Base-by-base conservation (phyloP, 495 filamentous ascomycete genomes). In the Penicillium odoratum region DNA sequence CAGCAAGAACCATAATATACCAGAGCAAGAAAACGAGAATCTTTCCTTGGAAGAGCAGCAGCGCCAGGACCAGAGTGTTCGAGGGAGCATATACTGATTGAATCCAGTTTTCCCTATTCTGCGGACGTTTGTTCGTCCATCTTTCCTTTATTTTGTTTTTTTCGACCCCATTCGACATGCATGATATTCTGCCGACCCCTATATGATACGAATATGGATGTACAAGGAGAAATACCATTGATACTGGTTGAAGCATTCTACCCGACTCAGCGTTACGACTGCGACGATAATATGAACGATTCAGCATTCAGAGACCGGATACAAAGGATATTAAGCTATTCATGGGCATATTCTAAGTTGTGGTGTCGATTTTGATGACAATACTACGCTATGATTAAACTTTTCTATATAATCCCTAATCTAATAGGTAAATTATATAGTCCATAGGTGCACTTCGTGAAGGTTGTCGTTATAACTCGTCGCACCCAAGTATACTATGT, bases 31-130 rank as follows among this genome's bases (percentile, higher is more conserved):
- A 16, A 57, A 53, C 15, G 33, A 57, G 31, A 53, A 5, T 11
- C 21, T 34, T 7, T 58, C 64, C 25, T 51, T 74, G 3, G 73
- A 76, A 38, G 65, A 56, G 3, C 63, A 68, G 34, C 63, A 65
- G 49, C 52, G 50, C 28, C 55, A 69, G 56, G 73, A 77, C 29
- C 74, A 77, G 51, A 77, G 74, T 56, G 65, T 77, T 25, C 58
- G 52, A 45, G 72, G 73, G 40, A 77, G 74, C 55, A 70, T 77
- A 18, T 77, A 77, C 48, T 77, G 48, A 66, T 48, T 30, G 28
- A 5, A 10, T 43, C 6, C 16, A 11, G 3, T 10, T 7, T 45
- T 7, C 25, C 16, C 25, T 18, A 9, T 21, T 4, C n/a, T n/a
- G n/a, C 5, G 16, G 3, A 25, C 5, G 13, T 31, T 29, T 48